Evolutionary conservation across 345 rosid genomes (phyloP).

Genomic region (Trapa bicornis): DNA sequence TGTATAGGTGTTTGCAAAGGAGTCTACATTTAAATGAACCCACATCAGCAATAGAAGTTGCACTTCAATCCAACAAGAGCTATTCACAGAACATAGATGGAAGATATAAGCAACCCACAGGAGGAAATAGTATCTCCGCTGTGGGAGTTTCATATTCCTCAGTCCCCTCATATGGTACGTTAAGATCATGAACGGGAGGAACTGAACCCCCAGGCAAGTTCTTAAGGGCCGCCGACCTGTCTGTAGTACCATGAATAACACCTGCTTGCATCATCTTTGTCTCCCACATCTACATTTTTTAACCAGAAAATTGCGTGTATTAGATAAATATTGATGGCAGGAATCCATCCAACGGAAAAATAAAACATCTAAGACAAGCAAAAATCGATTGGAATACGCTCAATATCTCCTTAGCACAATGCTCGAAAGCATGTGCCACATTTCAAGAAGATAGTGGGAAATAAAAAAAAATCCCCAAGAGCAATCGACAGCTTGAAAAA

Average conservation of each 20-base stretch:
- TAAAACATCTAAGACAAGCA: too few relatives aligned
- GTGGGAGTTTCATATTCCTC: constrained; percentile 99
- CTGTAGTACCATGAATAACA: constrained; percentile 49
- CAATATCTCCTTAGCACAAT: background rate
- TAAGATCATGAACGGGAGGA: constrained; percentile 79
- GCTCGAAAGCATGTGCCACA: background rate
- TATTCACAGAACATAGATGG: background rate
- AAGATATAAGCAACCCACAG: constrained; percentile 29
- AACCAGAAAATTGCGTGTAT: background rate
- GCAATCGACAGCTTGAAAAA: background rate
- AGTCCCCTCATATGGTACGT: constrained; percentile 84
- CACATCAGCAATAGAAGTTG: constrained; percentile 8
- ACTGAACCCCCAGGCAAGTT: constrained; percentile 43
- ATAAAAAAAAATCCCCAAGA: background rate
- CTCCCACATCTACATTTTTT: constrained; percentile 60
- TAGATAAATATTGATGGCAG: constrained; percentile 9
- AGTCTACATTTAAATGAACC: constrained; percentile 36
- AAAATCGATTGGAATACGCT: background rate
- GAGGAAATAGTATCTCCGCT: constrained; percentile 88
- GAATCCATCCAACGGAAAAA: background rate
- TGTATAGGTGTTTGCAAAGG: constrained; percentile 79
- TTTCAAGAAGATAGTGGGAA: background rate
- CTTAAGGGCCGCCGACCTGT: constrained; percentile 53
- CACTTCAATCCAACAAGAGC: background rate
- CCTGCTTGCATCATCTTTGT: constrained; percentile 92